phyloP scores from a whole-genome alignment of 2,329 filamentous ascomycete species.

The Pyricularia grisea region DNA sequence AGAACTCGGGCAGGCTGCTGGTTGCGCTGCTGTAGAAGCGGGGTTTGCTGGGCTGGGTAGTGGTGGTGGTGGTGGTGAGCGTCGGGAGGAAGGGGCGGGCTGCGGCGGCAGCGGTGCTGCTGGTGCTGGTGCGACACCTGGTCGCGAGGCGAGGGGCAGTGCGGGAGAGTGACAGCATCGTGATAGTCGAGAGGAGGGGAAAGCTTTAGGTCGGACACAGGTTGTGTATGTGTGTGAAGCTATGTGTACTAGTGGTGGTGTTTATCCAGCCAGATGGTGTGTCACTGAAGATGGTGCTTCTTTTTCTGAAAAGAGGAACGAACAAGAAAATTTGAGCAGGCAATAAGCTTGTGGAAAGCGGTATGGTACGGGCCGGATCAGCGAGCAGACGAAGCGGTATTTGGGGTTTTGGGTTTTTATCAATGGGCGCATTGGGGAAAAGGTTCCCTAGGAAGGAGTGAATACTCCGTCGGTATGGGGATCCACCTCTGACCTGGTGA shows the following conservation, averaged over 20 bases:
- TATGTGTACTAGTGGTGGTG: neutral
- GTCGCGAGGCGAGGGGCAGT: neutral
- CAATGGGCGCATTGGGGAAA: neutral
- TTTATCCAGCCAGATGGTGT: neutral
- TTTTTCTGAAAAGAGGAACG: neutral
- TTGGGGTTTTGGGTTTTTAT: neutral
- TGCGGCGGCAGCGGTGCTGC: neutral
- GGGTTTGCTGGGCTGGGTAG: neutral
- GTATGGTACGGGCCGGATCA: neutral
- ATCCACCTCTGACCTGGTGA: too few species aligned
- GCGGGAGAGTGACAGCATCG: neutral
- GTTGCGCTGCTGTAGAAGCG: slow-evolving; percentile 12
- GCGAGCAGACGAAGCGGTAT: neutral
- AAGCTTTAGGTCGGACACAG: neutral
- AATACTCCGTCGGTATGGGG: neutral
- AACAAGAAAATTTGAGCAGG: neutral
- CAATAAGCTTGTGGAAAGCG: neutral
- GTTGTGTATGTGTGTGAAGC: neutral
- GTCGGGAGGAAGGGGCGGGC: neutral
- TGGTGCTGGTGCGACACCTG: neutral
- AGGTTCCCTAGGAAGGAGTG: neutral
- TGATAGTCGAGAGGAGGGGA: neutral
- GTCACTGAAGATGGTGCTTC: neutral
- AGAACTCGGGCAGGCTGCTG: slow-evolving; percentile 58
- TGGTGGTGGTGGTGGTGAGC: neutral